Base-by-base conservation (phyloP, 495 filamentous ascomycete species). In the Penicillium odoratum region DNA sequence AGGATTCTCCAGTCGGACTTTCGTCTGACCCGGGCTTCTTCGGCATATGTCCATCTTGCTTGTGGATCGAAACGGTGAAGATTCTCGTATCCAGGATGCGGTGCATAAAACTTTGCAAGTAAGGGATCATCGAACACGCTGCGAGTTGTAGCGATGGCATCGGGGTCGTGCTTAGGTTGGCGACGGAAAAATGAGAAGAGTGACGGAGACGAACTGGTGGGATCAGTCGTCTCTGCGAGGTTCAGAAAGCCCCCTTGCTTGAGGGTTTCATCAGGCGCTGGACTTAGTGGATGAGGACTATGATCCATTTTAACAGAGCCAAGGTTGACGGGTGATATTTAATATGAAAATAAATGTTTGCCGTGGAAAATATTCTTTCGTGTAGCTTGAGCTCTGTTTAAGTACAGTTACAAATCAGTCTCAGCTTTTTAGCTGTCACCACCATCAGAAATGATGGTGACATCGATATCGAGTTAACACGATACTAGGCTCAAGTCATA, bases 121-220 rank as follows among this genome's bases (percentile, higher is more conserved):
- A 81, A 71, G 0, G 77, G 74, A 38, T 84, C 72, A 49, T 84
- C 81, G 40, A 68, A 84, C 9, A 84, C 79, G 0, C 73, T 78
- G 0, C 74, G 79, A 64, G 81, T 79, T 0, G 84, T 88, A 0
- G 85, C 85, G 42, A 85, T 80, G 31, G 78, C 78, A 48, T 81
- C 70, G 1, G 73, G 70, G 50, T 87, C 57, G 5, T 31, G 3
- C 30, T 26, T 38, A 5, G 31, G n/a, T 3, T n/a, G 33, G 0
- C 29, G 28, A 5, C n/a, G 31, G 9, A 51, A 25, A 5, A 21
- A 21, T 18, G 48, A 51, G 16, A 51, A 40, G 6, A 51, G 10
- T 38, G 48, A 51, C n/a, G 13, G 48, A 7, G 48, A 21, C 13
- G 31, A 9, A 7, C 7, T 5, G 31, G 11, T 7, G 13, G 31